phyloP scores from a whole-genome alignment of 106 monocot species.

The Agapanthus africanus region DNA sequence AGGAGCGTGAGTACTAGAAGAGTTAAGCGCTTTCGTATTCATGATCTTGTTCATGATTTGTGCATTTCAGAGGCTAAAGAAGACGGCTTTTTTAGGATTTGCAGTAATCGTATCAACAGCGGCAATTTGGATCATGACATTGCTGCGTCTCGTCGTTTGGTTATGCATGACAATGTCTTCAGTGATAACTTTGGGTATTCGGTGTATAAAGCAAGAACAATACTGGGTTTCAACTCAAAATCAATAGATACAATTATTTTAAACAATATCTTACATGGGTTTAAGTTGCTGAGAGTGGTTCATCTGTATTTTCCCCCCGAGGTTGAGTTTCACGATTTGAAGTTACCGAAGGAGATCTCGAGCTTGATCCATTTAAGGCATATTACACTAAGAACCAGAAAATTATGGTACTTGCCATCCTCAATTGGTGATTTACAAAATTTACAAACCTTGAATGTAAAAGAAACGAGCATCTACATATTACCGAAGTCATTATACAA shows the following conservation, averaged over 20 bases:
- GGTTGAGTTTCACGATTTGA: constrained; percentile 7
- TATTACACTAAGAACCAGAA: constrained; percentile 25
- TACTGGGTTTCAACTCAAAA: background rate
- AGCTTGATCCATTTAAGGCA: constrained; percentile 30
- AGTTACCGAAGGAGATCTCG: constrained; percentile 24
- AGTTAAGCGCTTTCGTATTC: constrained; percentile 15
- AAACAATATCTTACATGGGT: constrained; percentile 1
- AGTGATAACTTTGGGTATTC: background rate
- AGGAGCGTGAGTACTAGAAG: constrained; percentile 1
- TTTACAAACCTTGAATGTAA: constrained; percentile 37
- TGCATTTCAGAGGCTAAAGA: constrained; percentile 20
- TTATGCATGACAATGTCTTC: background rate
- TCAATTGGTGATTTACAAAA: constrained; percentile 13
- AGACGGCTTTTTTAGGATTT: constrained; percentile 14
- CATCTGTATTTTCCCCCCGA: constrained; percentile 15
- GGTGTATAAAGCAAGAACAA: constrained; percentile 1
- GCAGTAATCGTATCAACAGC: background rate
- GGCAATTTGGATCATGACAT: background rate
- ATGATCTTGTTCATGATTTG: constrained; percentile 30
- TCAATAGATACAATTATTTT: background rate
- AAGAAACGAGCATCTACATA: constrained; percentile 1
- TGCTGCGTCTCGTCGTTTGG: constrained; percentile 12
- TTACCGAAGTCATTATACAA: constrained; percentile 22
- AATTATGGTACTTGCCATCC: constrained; percentile 14
- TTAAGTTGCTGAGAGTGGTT: constrained; percentile 31